These are phyloP conservation scores for Parachaetomium inaequale DNA, from an alignment of 495 filamentous ascomycete species.

Conservation along the genomic window DNA sequence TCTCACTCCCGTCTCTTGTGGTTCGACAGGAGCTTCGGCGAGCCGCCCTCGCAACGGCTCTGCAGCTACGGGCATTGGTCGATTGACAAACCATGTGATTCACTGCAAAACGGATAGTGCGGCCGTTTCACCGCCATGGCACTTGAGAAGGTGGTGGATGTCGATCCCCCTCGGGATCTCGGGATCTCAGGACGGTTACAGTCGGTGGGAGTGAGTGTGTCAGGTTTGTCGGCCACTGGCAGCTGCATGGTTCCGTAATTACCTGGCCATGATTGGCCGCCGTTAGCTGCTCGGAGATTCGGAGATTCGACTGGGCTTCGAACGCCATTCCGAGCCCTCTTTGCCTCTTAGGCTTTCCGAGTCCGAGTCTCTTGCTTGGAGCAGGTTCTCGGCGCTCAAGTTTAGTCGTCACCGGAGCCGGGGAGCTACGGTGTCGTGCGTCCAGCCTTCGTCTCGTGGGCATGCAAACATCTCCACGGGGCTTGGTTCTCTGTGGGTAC, in stretches of 20 bases:
- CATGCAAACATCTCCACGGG: too few species aligned
- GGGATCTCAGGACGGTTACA: background rate
- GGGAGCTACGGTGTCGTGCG: too few species aligned
- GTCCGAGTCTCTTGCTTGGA: too few species aligned
- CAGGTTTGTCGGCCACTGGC: background rate
- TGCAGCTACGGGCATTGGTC: background rate
- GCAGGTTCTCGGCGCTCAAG: too few species aligned
- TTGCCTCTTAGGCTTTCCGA: background rate
- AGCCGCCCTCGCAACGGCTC: background rate
- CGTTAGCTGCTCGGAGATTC: conserved; percentile 6
- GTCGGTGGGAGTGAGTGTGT: background rate
- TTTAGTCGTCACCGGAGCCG: too few species aligned
- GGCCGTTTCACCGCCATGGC: background rate
- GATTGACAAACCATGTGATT: background rate
- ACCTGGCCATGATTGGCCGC: conserved; percentile 3
- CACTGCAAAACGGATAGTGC: background rate
- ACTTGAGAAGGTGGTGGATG: background rate
- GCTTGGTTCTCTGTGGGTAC: too few species aligned
- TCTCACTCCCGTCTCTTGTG: background rate
- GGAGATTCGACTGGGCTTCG: conserved; percentile 6
- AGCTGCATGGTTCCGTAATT: conserved; percentile 13
- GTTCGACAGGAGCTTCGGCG: background rate
- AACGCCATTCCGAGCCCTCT: background rate
- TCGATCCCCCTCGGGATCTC: background rate
- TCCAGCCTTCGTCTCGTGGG: too few species aligned